Evolutionary conservation across 495 filamentous ascomycete species (phyloP).

Genomic region (Annulohypoxylon stygium): DNA sequence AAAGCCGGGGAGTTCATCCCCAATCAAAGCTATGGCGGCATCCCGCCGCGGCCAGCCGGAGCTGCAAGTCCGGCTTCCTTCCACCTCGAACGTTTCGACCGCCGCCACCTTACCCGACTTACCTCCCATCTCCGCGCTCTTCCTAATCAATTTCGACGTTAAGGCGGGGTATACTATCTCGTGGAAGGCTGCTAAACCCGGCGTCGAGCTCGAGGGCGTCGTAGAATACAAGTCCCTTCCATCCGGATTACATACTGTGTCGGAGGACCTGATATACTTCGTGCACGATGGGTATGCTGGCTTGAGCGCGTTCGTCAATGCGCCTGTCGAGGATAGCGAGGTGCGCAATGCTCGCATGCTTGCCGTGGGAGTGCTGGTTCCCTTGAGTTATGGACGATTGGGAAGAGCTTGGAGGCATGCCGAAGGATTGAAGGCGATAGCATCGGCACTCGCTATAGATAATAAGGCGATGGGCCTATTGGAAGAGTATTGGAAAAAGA

Average conservation of each 20-base stretch:
- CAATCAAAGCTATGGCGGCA: conserved; percentile 60
- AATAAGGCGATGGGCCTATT: conserved; percentile 69
- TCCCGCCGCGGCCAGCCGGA: conserved; percentile 64
- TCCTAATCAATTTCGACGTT: conserved; percentile 88
- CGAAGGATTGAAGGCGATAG: conserved; percentile 77
- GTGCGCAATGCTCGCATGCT: conserved; percentile 93
- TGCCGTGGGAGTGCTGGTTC: conserved; percentile 88
- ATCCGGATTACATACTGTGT: conserved; percentile 89
- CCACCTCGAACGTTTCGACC: conserved; percentile 44
- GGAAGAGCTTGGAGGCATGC: conserved; percentile 93
- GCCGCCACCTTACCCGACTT: conserved; percentile 62
- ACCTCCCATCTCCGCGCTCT: conserved; percentile 83
- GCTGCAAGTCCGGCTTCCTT: conserved; percentile 60
- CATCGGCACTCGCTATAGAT: conserved; percentile 70
- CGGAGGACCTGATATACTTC: conserved; percentile 93
- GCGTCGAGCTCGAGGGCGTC: conserved; percentile 84
- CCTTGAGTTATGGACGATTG: conserved; percentile 85
- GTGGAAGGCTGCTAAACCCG: conserved; percentile 81
- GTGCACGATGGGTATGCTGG: conserved; percentile 87
- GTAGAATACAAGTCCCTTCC: conserved; percentile 96
- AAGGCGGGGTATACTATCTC: conserved; percentile 87
- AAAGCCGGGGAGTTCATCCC: conserved; percentile 6
- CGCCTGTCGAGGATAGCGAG: conserved; percentile 76
- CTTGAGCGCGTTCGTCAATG: conserved; percentile 91
- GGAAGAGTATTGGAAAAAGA: conserved; percentile 82